Base-by-base conservation (phyloP, 805 yeast species). In the Candida ovalis region DNA sequence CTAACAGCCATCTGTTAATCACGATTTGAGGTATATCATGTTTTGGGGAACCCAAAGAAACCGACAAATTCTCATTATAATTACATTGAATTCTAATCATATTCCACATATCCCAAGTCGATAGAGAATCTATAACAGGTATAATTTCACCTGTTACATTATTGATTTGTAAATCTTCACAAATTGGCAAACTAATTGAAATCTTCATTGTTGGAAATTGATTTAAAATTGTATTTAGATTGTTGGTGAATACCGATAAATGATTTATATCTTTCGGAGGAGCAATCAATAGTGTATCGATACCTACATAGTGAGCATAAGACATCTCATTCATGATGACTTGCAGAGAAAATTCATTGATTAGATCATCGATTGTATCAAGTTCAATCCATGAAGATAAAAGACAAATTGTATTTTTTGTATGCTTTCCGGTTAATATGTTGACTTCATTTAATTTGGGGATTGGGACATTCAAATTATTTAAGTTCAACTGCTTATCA, bases 91-190 rank as follows among this genome's bases (percentile, higher is more conserved):
- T 69, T 22, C 89, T 67, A 2, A 85, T 76, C 1, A 85, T 73
- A 54, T 84, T 80, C 91, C 91, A 85, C 55, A 82, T 74, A 46
- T 82, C 87, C 91, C 91, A 85, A 2, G 86, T 81, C 2, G 84
- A 79, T 28, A 84, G 62, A 8, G 73, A 66, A 56, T 77, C 81
- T 17, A 70, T 55, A 7, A 58, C 56, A 19, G 63, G 59, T 8
- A 58, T 49, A 1, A 52, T 23, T 32, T 60, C 59, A 3, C 67
- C 57, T 4, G 63, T 56, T n/a, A 39, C 25, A 2, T 54, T 50
- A 43, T 63, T 57, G 2, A 43, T 42, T 33, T 45, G 55, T 3
- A 58, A 54, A 42, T 77, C 81, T 48, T 78, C 82, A 49, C 72
- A 76, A 15, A 77, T 66, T 7, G 80, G 76, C 56, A 73, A 46